Percentiles rank a stretch among this genome's conserved stretches.
These are phyloP conservation scores for Aspergillus sp. DNA, from an alignment of 2,329 filamentous ascomycete species.

Conservation along the genomic window DNA sequence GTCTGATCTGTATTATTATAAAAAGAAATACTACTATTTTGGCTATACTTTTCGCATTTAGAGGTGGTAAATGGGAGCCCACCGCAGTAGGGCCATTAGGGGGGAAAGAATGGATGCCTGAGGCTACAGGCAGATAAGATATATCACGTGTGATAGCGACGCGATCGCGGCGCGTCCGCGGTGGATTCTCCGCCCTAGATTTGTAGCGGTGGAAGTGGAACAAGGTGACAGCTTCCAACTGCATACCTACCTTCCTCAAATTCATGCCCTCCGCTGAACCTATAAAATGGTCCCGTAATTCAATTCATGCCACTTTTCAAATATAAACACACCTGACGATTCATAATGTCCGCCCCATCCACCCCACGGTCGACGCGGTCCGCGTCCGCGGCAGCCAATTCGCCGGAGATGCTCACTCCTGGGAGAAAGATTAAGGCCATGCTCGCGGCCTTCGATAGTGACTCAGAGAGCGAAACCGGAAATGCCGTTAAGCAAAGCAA, in stretches of 20 bases:
- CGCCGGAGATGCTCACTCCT: slow-evolving; percentile 42
- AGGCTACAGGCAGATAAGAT: not conserved
- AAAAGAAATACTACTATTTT: slow-evolving; percentile 4
- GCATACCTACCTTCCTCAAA: not conserved
- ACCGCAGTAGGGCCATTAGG: too few relatives aligned
- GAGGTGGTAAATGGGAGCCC: too few relatives aligned
- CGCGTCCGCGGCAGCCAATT: slow-evolving; percentile 27
- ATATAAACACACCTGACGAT: not conserved
- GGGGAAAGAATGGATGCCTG: not conserved
- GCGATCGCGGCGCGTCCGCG: slow-evolving; percentile 17
- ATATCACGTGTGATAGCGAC: slow-evolving; percentile 20
- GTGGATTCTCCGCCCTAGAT: slow-evolving; percentile 16
- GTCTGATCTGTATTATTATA: slow-evolving; percentile 15
- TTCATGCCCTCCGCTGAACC: not conserved
- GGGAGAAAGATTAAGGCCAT: slow-evolving; percentile 51
- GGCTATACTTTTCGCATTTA: not conserved
- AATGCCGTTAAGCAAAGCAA: slow-evolving; percentile 10
- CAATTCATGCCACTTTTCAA: not conserved
- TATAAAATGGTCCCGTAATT: slow-evolving; percentile 2
- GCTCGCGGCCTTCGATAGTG: slow-evolving; percentile 49
- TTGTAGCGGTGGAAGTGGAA: not conserved
- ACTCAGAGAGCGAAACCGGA: slow-evolving; percentile 48
- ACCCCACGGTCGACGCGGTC: slow-evolving; percentile 36
- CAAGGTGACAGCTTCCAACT: not conserved
- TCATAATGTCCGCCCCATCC: slow-evolving; percentile 32